Evolutionary conservation across 2,329 filamentous ascomycete species (phyloP), one percentile per base, ranked within the genome.

Genomic region (Fusarium aywerte): DNA sequence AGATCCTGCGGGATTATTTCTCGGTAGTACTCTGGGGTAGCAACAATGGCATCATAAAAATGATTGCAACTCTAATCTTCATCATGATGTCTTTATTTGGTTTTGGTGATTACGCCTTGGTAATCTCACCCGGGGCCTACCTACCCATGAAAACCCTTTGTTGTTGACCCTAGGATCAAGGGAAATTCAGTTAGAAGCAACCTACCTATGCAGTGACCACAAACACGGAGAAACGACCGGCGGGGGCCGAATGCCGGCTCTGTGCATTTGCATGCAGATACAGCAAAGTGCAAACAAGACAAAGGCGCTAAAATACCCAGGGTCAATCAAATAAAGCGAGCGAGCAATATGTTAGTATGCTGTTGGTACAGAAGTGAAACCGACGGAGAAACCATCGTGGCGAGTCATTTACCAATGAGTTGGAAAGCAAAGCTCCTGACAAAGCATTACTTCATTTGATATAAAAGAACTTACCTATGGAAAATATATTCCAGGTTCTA

Each of bases 221-320:
- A 40, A 58, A 59, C 48, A 38, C 39, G 62, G 51, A 69, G 57
- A 36, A 53, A 61, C 39, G 59, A 63, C 70, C 64, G 59, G 67
- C 59, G 62, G 67, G 61, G 67, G 68, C 67, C 64, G 70, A 67
- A 73, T 58, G 70, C 67, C 69, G 52, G 68, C 35, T 65, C 65
- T 73, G 67, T 65, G 50, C 61, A 60, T 61, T 59, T 71, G 61
- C 70, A 71, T 73, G 70, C 58, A 61, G 57, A 58, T 68, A 65
- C 35, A 59, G 57, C 44, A 60, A 68, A 58, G 38, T 58, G 58
- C 53, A 61, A 56, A 44, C 47, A 58, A 68, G 53, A 65, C 21
- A 16, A 36, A 58, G 58, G 23, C 64, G 49, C 65, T 68, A 68
- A 60, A 44, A 35, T 38, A 27, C 40, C 55, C 32, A 57, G 62